Evolutionary conservation across 768 basidiomycete genomes (phyloP).

Genomic region (Auricularia auricula-judae): DNA sequence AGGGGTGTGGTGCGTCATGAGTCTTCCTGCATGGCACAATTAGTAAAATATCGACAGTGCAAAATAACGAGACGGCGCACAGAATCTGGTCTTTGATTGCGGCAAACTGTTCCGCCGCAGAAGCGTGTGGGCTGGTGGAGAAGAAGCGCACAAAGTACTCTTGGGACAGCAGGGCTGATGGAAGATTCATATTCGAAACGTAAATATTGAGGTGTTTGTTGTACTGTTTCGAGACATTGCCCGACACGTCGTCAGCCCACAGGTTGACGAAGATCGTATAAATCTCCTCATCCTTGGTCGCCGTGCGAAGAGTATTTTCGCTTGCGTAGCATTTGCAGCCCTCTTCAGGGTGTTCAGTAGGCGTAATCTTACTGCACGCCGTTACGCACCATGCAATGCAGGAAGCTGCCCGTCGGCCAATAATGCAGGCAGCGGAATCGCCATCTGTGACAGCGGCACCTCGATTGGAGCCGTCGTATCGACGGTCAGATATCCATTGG

Average conservation of each 20-base stretch:
- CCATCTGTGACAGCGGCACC: no score
- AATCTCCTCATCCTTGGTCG: not conserved
- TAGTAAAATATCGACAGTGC: not conserved
- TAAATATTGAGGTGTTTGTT: slow-evolving; percentile 7
- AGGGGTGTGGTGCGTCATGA: not conserved
- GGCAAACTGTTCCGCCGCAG: not conserved
- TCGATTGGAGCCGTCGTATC: no score
- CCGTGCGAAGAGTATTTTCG: slow-evolving; percentile 4
- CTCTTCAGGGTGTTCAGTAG: no score
- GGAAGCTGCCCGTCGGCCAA: no score
- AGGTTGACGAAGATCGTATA: slow-evolving; percentile 2
- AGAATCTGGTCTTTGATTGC: not conserved
- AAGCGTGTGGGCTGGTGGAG: not conserved
- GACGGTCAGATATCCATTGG: no score
- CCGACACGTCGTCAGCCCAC: slow-evolving; percentile 8
- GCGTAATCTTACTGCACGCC: no score
- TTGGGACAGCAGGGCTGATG: not conserved
- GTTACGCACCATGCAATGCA: not conserved
- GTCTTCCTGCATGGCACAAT: slow-evolving; percentile 6
- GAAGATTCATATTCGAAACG: slow-evolving; percentile 3
- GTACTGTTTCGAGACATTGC: slow-evolving; percentile 8
- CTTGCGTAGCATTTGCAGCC: not conserved
- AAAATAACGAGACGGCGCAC: no score
- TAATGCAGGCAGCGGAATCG: no score
- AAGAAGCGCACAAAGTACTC: slow-evolving; percentile 4